These are phyloP conservation scores for Xylariaceae sp. DNA, from an alignment of 2,329 filamentous ascomycete species.

Conservation along the genomic window DNA sequence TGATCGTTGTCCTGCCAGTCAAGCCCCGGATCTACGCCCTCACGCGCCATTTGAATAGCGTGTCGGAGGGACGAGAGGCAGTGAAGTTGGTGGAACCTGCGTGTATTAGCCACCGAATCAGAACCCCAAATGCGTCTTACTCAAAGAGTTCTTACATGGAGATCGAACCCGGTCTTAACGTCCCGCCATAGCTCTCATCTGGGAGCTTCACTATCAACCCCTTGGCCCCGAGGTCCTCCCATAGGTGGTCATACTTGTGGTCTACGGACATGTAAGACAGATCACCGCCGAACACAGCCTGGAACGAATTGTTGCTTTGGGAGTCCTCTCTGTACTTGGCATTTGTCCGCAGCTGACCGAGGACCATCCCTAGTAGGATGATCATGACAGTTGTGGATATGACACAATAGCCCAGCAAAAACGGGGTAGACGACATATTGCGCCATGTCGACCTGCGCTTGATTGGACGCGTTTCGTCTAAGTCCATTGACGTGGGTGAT, in stretches of 20 bases:
- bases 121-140: not conserved
- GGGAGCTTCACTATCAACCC: not conserved
- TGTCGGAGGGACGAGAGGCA: constrained; percentile 1
- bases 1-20: constrained; percentile 5
- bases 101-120: not conserved
- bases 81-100: constrained; percentile 1
- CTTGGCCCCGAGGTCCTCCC: constrained; percentile 1
- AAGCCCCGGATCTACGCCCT: not conserved
- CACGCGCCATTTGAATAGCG: not conserved
- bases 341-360: not conserved
- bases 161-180: not conserved
- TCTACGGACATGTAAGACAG: constrained; percentile 3
- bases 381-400: not conserved
- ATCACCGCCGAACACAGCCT: not conserved
- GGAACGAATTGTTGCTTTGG: not conserved
- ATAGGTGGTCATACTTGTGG: constrained; percentile 1
- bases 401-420: not conserved
- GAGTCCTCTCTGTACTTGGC: not conserved
- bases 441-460: not conserved
- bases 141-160: not conserved
- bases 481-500: not conserved
- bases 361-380: not conserved
- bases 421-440: not conserved
- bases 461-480: not conserved
- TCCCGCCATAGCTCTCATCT: not conserved